Base-by-base conservation (phyloP, 345 rosid species). In the Punica granatum region DNA sequence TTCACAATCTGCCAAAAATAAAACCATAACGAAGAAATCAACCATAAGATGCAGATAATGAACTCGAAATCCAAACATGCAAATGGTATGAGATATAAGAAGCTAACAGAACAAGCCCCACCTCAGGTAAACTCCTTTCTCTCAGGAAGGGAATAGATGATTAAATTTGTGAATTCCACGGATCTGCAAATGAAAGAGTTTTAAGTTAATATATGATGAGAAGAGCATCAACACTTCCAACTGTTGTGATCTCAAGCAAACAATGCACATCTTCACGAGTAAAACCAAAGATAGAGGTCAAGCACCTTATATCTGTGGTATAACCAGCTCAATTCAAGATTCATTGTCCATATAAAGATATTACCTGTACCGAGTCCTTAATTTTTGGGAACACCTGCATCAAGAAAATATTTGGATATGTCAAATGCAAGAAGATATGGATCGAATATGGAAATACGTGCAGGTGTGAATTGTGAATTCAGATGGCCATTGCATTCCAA, bases 81-180 rank as follows among this genome's bases (percentile, higher is more conserved):
- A 60, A 37, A 66, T 18, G 67, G n/a, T 64, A 70, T 35, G 60
- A 68, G 36, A 51, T 49, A 6, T 56, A 10, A 56, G 34, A 26
- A 26, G 61, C 19, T 11, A 56, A 26, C 6, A 56, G 58, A 56
- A 7, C 14, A 30, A 5, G 61, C 48, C 83, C 81, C 69, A 85
- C 99, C 95, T 94, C 92, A 35, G 91, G 89, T 70, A 65, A 94
- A 91, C 81, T 94, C 97, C 76, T 91, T 94, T 72, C 96, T 78
- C 71, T 94, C 95, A 0, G 97, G 97, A 36, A 91, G 89, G 65
- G 97, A 94, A 77, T 91, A 94, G 61, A 94, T 73, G 16, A 94
- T 89, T 70, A 94, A 79, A 68, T 83, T 91, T 75, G 75, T 77
- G n/a, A 69, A 91, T 80, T 56, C 99, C 97, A 61, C 97, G 97